Evolutionary conservation across 352 stramenopile species (phyloP).

Genomic region (Phytophthora agathidicida): DNA sequence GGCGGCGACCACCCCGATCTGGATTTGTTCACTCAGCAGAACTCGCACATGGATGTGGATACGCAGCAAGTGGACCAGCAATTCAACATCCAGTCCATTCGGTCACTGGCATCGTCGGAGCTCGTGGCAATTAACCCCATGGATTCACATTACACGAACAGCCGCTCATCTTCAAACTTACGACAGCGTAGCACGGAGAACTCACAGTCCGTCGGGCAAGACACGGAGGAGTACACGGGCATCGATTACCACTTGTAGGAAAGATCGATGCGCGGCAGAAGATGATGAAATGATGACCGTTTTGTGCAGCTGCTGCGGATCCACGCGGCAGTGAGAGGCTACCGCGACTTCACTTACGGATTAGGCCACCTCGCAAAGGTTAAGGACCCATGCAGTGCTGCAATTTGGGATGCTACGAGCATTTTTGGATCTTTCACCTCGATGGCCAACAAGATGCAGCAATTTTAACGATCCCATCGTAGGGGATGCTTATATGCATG

Average conservation of each 20-base stretch:
- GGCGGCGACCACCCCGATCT: constrained; percentile 45
- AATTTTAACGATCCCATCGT: constrained; percentile 23
- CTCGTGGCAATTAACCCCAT: constrained; percentile 62
- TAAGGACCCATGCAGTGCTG: too few relatives aligned
- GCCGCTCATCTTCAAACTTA: constrained; percentile 53
- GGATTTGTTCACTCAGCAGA: constrained; percentile 83
- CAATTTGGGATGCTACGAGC: background rate
- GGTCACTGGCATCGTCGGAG: constrained; percentile 68
- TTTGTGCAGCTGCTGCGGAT: constrained; percentile 11
- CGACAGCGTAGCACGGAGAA: constrained; percentile 66
- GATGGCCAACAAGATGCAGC: constrained; percentile 6
- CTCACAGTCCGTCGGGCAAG: constrained; percentile 73
- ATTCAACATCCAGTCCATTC: constrained; percentile 69
- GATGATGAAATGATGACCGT: constrained; percentile 11
- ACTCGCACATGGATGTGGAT: constrained; percentile 90
- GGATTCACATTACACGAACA: constrained; percentile 72
- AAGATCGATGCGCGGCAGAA: constrained; percentile 3
- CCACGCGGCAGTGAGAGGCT: background rate
- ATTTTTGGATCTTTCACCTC: background rate
- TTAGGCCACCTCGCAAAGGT: too few relatives aligned
- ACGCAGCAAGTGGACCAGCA: constrained; percentile 63
- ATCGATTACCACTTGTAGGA: constrained; percentile 88
- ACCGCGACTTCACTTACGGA: background rate
- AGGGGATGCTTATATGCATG: constrained; percentile 20
- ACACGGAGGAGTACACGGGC: constrained; percentile 82